A percentile compares a stretch with the other conserved stretches of the same genome.
Conservation (phyloP, 73 alveolate species). For the Tetrahymena thermophila region DNA sequence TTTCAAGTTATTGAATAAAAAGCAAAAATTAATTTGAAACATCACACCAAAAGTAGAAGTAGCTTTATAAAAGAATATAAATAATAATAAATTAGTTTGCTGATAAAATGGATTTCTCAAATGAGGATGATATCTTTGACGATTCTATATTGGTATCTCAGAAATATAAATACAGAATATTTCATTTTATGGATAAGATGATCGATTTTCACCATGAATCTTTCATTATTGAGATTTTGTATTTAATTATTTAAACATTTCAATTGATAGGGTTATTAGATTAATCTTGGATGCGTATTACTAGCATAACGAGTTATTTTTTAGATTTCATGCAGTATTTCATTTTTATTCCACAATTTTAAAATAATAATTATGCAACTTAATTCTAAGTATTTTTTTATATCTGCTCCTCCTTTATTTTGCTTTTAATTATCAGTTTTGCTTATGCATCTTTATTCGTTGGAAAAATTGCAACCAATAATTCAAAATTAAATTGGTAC, state of each 20-base stretch:
- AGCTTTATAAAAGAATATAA: too few species aligned
- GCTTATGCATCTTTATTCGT: background rate
- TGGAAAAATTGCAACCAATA: background rate
- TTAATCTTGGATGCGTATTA: background rate
- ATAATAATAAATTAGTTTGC: too few species aligned
- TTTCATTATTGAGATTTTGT: background rate
- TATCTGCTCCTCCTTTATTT: background rate
- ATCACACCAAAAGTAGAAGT: too few species aligned
- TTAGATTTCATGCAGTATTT: background rate
- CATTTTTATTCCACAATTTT: background rate
- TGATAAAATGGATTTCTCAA: too few species aligned
- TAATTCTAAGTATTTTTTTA: background rate
- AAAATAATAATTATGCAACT: background rate
- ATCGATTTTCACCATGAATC: background rate
- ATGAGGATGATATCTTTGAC: too few species aligned
- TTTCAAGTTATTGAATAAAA: too few species aligned
- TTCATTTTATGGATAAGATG: background rate
- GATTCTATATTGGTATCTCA: too few species aligned
- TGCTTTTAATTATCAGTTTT: background rate
- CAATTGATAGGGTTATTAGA: background rate
- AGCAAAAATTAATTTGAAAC: too few species aligned
- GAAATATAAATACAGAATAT: too few species aligned
- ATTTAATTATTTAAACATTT: background rate
- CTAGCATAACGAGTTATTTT: background rate
- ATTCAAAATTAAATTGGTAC: background rate